Evolutionary conservation across 352 stramenopile genomes (phyloP), one percentile per base, ranked within the genome.

Genomic region (Pythium diclinum): DNA sequence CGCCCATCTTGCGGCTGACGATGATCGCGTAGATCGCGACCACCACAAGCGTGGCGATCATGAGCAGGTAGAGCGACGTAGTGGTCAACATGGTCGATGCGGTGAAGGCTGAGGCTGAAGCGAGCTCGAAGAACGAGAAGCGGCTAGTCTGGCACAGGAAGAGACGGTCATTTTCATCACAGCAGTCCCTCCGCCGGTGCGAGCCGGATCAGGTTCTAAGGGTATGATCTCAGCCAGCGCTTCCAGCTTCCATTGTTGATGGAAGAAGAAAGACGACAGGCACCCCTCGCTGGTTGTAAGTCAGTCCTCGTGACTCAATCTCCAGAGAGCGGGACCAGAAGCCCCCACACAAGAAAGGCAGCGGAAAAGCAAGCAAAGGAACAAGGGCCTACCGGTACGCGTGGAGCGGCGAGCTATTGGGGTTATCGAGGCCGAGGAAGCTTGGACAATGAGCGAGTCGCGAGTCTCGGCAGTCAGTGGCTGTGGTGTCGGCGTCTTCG

Each of bases 131-230:
- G 25, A 28, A 28, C 25, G 25, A 28, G 25, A 28, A 28, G 25
- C 25, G 25, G 25, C 25, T 28, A 28, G 25, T 28, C 25, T 28
- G 25, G 25, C 25, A 28, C 25, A 28, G 25, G 25, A 28, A 28
- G 25, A 28, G 25, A 28, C 25, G 25, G 25, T 28, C 62, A 62
- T 59, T 36, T 66, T 79, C 73, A 81, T 76, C 62, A 74, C 73
- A 83, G 75, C 74, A 81, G 72, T 85, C 77, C 77, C 77, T 85
- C 69, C 77, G 77, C 77, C 77, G 77, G 77, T 85, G 70, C 73
- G 63, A 82, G 59, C 77, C 77, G 77, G 77, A 85, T 85, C 77
- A 85, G 77, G 77, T 85, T 81, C 70, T 67, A 79, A 46, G 14
- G 40, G 40, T 47, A 47, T 47, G 40, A 47, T 47, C 40, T 47